Evolutionary conservation across 1,139 yeast species (phyloP), one percentile per base, ranked within the genome.

Genomic region (Zygosaccharomyces sapae): DNA sequence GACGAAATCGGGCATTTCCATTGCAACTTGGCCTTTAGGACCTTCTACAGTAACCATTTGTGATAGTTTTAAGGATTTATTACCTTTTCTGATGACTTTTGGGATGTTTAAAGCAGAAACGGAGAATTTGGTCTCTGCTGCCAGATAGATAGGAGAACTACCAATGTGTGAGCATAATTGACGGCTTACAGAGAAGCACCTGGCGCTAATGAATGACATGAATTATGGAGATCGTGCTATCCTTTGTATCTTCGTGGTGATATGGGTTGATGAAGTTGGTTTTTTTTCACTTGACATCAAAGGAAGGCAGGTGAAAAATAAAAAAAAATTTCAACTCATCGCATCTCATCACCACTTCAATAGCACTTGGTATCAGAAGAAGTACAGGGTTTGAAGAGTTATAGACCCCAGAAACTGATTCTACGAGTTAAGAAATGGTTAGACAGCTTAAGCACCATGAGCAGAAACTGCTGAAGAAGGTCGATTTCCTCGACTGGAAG

Each of bases 401-500:
- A 10, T 43, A 34, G 9, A n/a, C 12, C 34, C 69, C 13, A 12
- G 18, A 10, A 10, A 13, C 18, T 19, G 29, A 27, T 22, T 13
- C 10, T 25, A 8, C 18, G 12, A 12, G 13, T 24, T 6, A n/a
- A 4, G 19, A 47, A 22, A 90, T 90, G 97, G 97, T 88, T 48
- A 80, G 98, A 68, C 79, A 86, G 60, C 78, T 92, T 54, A 94
- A 92, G 68, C 89, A 86, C 71, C 98, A 92, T 70, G 98, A 92
- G 76, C 83, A 86, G 75, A 90, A 89, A 72, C 80, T 92, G 64
- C 79, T 92, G 62, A 90, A 87, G 74, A 94, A 92, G 70, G 97
- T 92, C 50, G 97, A 92, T 67, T 88, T 92, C 72, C 85, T 88
- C 47, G 95, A 92, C 68, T 94, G 97, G 96, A 92, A 92, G 68